These are phyloP conservation scores for Aspergillus heteromorphus DNA, from an alignment of 495 filamentous ascomycete species.

Conservation along the genomic window DNA sequence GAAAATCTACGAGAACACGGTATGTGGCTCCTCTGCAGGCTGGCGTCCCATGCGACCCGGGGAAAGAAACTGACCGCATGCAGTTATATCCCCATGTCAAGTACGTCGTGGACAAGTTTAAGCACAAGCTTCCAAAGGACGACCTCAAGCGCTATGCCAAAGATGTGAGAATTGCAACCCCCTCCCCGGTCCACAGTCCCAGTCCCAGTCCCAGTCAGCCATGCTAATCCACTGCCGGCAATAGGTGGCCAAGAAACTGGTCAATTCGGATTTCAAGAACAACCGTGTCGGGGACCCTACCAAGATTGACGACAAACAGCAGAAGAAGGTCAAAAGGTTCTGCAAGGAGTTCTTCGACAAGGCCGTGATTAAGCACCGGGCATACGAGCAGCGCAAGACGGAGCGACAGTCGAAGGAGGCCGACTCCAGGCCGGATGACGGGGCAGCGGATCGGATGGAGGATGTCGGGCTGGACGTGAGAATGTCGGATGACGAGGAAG, in stretches of 20 bases:
- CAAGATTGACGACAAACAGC: constrained; percentile 70
- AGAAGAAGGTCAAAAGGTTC: constrained; percentile 72
- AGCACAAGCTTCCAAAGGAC: constrained; percentile 75
- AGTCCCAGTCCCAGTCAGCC: not conserved
- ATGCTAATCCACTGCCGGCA: constrained; percentile 3
- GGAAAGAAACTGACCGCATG: not conserved
- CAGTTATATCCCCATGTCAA: constrained; percentile 81
- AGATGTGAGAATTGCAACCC: constrained; percentile 49
- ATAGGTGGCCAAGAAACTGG: constrained; percentile 74
- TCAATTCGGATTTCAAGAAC: constrained; percentile 84
- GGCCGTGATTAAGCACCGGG: constrained; percentile 67
- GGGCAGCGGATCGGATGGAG: constrained; percentile 15
- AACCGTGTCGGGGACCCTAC: constrained; percentile 76
- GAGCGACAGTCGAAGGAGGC: constrained; percentile 37
- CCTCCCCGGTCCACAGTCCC: too few species aligned
- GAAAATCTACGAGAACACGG: constrained; percentile 88
- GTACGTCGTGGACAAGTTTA: constrained; percentile 78
- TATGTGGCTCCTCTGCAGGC: constrained; percentile 33
- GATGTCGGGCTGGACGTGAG: constrained; percentile 40
- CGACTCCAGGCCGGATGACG: constrained; percentile 21
- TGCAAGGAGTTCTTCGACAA: constrained; percentile 84
- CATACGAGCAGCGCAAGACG: constrained; percentile 60
- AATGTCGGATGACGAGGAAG: constrained; percentile 57
- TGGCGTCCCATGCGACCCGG: not conserved
- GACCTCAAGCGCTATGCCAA: constrained; percentile 84